A percentile compares a stretch with the other conserved stretches of the same genome.
phyloP scores from a whole-genome alignment of 306 rosid species.

The Sesbania bispinosa region DNA sequence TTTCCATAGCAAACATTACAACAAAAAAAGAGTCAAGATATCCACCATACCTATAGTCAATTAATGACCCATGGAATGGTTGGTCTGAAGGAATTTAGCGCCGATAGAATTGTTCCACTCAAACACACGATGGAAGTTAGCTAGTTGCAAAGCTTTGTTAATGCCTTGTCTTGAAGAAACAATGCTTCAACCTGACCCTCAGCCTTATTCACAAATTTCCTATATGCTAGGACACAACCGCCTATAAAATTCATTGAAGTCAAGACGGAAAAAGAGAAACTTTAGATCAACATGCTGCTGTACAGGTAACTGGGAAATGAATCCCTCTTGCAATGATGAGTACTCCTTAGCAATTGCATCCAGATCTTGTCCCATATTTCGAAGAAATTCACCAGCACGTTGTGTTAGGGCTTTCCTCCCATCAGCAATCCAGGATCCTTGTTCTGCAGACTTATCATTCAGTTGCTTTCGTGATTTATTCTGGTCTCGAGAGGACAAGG shows the following conservation, averaged over 20 bases:
- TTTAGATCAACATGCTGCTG: constrained; percentile 96
- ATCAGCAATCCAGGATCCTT: constrained; percentile 76
- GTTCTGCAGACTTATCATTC: constrained; percentile 42
- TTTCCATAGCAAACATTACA: neutral
- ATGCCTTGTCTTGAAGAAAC: constrained; percentile 20
- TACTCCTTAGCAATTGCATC: constrained; percentile 76
- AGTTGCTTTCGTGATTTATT: constrained; percentile 46
- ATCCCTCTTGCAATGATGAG: constrained; percentile 78
- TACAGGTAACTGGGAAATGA: constrained; percentile 89
- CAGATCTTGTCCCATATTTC: constrained; percentile 71
- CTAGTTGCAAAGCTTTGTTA: constrained; percentile 31
- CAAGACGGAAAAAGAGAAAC: constrained; percentile 94
- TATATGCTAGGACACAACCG: constrained; percentile 52
- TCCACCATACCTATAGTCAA: constrained; percentile 47
- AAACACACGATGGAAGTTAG: constrained; percentile 30
- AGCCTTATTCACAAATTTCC: constrained; percentile 28
- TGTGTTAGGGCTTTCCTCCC: constrained; percentile 91
- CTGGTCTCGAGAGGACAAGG: constrained; percentile 58
- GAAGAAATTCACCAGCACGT: constrained; percentile 83
- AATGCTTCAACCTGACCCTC: constrained; percentile 32
- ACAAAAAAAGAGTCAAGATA: neutral
- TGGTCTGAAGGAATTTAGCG: constrained; percentile 48
- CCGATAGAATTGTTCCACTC: constrained; percentile 29
- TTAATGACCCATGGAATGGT: constrained; percentile 23
- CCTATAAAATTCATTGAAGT: constrained; percentile 85